phyloP scores from a whole-genome alignment of 148 eudicot species.

The Rhododendron williamsianum region DNA sequence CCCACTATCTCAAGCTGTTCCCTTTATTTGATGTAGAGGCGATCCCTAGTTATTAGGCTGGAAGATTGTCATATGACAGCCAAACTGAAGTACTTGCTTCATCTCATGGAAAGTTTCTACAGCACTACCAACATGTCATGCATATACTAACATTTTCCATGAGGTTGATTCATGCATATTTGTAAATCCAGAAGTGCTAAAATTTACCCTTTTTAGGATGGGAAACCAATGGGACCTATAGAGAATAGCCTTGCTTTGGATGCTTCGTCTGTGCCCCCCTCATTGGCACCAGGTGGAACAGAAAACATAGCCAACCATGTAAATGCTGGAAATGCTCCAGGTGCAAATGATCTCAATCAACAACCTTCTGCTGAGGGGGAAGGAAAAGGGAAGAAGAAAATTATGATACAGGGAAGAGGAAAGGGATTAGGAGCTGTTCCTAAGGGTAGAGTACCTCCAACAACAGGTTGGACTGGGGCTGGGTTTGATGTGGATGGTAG shows the following conservation, averaged over 20 bases:
- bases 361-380: conserved; percentile 40
- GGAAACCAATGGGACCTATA: conserved; percentile 14
- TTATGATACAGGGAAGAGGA: conserved; percentile 50
- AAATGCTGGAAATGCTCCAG: conserved; percentile 23
- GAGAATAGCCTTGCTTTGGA: conserved; percentile 19
- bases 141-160: background rate
- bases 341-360: conserved; percentile 30
- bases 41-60: background rate
- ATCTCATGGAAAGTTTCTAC: background rate
- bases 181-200: background rate
- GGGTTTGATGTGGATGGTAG: conserved; percentile 77
- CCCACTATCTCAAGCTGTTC: background rate
- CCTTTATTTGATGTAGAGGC: background rate
- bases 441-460: conserved; percentile 63
- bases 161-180: background rate
- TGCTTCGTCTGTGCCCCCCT: conserved; percentile 31
- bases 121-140: background rate
- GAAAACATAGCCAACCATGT: conserved; percentile 29
- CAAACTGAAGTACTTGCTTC: background rate
- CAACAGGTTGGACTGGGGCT: conserved; percentile 90
- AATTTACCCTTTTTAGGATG: conserved; percentile 18
- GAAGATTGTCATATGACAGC: background rate
- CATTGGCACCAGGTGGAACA: conserved; percentile 15
- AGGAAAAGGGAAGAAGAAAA: conserved; percentile 77
- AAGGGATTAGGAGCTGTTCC: conserved; percentile 70